Base-by-base conservation (phyloP, 1,284 basidiomycete genomes). In the Coniferiporia sulphurascens region DNA sequence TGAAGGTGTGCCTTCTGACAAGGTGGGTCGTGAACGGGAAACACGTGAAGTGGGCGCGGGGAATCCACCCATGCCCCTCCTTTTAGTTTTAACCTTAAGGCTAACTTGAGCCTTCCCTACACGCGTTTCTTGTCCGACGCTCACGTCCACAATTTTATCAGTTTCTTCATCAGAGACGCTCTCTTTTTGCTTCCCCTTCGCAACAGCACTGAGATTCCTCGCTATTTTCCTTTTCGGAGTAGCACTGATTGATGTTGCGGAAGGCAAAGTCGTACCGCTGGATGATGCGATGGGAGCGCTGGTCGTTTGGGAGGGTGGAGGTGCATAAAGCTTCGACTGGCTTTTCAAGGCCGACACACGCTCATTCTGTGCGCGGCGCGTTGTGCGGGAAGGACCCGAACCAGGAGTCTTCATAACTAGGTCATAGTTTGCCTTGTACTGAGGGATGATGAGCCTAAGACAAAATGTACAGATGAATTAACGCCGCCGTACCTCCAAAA, bases 361-460 rank as follows among this genome's bases (percentile, higher is more conserved):
- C 64, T 84, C 81, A 13, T 74, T 80, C 44, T 80, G 81, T 4
- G 83, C 79, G 27, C 84, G 78, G 21, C 89, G 80, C 15, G 89
- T 92, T 41, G 80, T 76, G 35, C 87, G 78, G 13, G 84, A 79
- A 9, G 83, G 77, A 2, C 78, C 78, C 19, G 78, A 71, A 1
- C 77, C 64, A 5, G 74, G 68, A 1, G 77, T 72, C 61, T 78
- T 76, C 52, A 81, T 77, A 48, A 86, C 70, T 22, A 91, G 78
- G 69, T 89, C 87, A 64, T 81, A 79, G 63, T 76, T 73, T 1
- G 79, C 67, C 71, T 89, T 87, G 66, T 81, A 90, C 86, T 92
- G 65, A 22, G 64, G 57, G 7, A 65, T 19, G 61, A 45, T 63
- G 44, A 68, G 56, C 17, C 19, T 55, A 44, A 34, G 32, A 35